Evolutionary conservation across 192 early-diverging fungal species (phyloP).

Genomic region (Bifiguratus adelaidae): DNA sequence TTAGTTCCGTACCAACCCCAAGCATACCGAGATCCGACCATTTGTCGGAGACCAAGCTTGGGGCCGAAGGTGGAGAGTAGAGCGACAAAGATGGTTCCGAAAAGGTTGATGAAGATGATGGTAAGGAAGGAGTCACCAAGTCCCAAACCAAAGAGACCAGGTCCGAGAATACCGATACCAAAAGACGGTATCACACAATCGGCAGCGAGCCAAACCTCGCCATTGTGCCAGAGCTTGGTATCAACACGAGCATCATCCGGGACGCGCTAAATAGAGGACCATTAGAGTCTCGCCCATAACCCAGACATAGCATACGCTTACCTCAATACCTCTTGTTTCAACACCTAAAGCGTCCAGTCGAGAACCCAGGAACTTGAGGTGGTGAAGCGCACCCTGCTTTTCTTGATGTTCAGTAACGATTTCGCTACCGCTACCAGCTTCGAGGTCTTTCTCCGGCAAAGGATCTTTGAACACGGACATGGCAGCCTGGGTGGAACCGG

Average conservation of each 20-base stretch:
- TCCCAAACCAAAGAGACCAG: constrained; percentile 11
- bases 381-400: background rate
- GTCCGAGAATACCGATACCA: constrained; percentile 13
- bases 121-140: constrained; percentile 9
- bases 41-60: constrained; percentile 16
- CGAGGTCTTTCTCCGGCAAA: too few relatives aligned
- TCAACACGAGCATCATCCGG: constrained; percentile 1
- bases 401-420: too few relatives aligned
- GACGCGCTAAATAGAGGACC: constrained; percentile 1
- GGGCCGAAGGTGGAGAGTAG: constrained; percentile 19
- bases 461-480: too few relatives aligned
- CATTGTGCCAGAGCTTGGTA: constrained; percentile 1
- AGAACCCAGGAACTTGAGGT: background rate
- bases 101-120: constrained; percentile 21
- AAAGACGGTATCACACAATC: constrained; percentile 10
- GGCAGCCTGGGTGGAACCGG: too few relatives aligned
- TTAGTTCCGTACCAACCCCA: constrained; percentile 17
- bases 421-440: too few relatives aligned
- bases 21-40: constrained; percentile 20
- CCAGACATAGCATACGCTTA: too few relatives aligned
- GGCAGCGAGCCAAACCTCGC: constrained; percentile 3
- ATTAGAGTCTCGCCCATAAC: too few relatives aligned
- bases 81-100: constrained; percentile 9
- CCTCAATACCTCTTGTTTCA: constrained; percentile 2
- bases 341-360: background rate